Conservation (phyloP, 192 early-diverging fungal species). For the Chytriomyces sp. region DNA sequence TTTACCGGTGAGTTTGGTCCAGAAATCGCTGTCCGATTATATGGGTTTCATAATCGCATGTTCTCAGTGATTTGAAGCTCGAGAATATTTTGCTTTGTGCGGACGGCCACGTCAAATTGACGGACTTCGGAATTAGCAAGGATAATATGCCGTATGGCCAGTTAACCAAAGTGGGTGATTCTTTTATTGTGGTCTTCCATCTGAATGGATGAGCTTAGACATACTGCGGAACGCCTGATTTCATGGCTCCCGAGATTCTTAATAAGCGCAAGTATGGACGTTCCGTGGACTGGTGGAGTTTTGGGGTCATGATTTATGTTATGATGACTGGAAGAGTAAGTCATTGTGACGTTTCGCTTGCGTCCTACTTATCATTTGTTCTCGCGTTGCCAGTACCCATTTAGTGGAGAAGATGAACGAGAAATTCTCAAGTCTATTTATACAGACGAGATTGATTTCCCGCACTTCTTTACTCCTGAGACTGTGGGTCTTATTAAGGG, state of each 20-base stretch:
- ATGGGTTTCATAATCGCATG: no score
- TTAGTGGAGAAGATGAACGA: constrained; percentile 91
- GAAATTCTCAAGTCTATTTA: constrained; percentile 95
- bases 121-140: constrained; percentile 98
- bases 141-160: constrained; percentile 60
- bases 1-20: constrained; percentile 77
- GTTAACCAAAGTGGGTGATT: constrained; percentile 33
- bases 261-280: constrained; percentile 88
- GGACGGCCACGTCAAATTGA: constrained; percentile 95
- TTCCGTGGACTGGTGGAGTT: constrained; percentile 99
- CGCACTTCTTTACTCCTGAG: constrained; percentile 86
- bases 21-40: no score
- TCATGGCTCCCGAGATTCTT: constrained; percentile 97
- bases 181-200: neutral
- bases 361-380: neutral
- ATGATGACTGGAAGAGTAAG: constrained; percentile 75
- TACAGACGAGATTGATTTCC: constrained; percentile 90
- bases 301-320: constrained; percentile 81
- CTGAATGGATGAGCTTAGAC: constrained; percentile 21
- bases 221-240: constrained; percentile 85
- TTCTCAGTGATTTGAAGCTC: constrained; percentile 81
- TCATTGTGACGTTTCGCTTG: neutral
- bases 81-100: constrained; percentile 87
- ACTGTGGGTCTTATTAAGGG: constrained; percentile 87
- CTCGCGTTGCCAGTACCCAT: constrained; percentile 69